A percentile compares a stretch with the other conserved stretches of the same genome.
These are phyloP conservation scores for Aspergillus chevalieri DNA, from an alignment of 2,329 filamentous ascomycete genomes.

Conservation along the genomic window DNA sequence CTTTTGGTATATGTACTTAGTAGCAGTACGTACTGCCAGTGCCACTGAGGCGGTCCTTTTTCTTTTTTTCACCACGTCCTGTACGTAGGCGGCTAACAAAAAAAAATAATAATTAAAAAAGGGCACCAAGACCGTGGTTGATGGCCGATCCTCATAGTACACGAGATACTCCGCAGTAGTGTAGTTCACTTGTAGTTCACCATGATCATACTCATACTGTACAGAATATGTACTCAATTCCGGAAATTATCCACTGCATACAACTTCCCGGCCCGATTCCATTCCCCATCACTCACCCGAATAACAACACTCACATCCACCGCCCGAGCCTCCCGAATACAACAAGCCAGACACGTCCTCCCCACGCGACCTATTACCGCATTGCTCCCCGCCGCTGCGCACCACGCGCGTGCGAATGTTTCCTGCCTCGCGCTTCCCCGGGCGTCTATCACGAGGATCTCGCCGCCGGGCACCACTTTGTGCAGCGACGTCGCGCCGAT, in stretches of 20 bases:
- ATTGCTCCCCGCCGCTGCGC: conserved; percentile 36
- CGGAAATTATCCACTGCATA: not conserved
- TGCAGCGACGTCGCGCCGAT: not conserved
- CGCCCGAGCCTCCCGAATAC: conserved; percentile 38
- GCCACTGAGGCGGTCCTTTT: no score
- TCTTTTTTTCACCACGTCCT: no score
- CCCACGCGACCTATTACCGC: conserved; percentile 37
- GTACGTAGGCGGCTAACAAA: no score
- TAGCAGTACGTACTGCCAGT: no score
- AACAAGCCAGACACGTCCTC: conserved; percentile 36
- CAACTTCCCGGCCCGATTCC: not conserved
- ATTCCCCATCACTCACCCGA: conserved; percentile 25
- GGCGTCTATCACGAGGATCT: conserved; percentile 31
- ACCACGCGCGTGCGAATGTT: conserved; percentile 40
- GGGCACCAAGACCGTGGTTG: no score
- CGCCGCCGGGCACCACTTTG: conserved; percentile 5
- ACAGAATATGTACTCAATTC: not conserved
- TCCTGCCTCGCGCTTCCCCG: conserved; percentile 31
- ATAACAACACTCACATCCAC: conserved; percentile 34
- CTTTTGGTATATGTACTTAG: no score
- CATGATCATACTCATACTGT: no score
- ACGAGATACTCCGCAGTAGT: no score
- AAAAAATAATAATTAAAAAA: no score
- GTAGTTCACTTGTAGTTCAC: no score
- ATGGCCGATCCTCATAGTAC: no score